Conservation (phyloP, 2,329 filamentous ascomycete species). For the Diplodia corticola region DNA sequence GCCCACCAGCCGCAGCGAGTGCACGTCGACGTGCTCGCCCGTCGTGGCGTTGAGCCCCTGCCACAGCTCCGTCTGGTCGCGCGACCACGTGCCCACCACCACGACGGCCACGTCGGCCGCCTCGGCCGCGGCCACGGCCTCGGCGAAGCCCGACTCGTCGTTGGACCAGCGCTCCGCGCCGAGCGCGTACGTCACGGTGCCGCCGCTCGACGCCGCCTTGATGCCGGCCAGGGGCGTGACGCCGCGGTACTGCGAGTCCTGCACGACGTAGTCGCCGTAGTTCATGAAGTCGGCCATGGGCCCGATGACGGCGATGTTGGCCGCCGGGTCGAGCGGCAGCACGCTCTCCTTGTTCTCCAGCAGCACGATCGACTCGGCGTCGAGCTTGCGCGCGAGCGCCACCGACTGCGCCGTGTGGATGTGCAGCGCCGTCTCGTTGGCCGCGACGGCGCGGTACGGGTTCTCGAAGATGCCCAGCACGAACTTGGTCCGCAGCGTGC, state of each 20-base stretch:
- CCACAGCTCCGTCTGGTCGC: constrained; percentile 73
- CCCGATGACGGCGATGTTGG: constrained; percentile 71
- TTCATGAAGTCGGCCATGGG: constrained; percentile 75
- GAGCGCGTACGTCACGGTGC: constrained; percentile 64
- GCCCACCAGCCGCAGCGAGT: constrained; percentile 65
- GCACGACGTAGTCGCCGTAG: constrained; percentile 74
- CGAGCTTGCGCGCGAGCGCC: constrained; percentile 63
- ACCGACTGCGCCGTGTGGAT: constrained; percentile 64
- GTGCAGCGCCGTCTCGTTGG: constrained; percentile 56
- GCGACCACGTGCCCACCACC: constrained; percentile 73
- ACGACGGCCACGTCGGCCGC: constrained; percentile 71
- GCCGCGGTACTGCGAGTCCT: constrained; percentile 62
- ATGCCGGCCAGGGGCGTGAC: constrained; percentile 72
- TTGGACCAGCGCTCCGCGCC: constrained; percentile 73
- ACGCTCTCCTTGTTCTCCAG: constrained; percentile 69
- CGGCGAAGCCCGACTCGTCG: constrained; percentile 66
- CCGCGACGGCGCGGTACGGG: constrained; percentile 61
- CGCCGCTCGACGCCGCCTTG: constrained; percentile 57
- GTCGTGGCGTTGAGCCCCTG: constrained; percentile 70
- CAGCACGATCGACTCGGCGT: constrained; percentile 69
- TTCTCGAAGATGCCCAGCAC: constrained; percentile 69
- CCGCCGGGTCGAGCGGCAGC: constrained; percentile 65
- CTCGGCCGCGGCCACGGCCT: constrained; percentile 65
- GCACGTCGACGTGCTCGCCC: constrained; percentile 70
- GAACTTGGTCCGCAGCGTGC: constrained; percentile 69